A percentile compares a stretch with the other conserved stretches of the same genome.
Evolutionary conservation across 1,284 basidiomycete species (phyloP).

Genomic region (Fomitopsis betulina): DNA sequence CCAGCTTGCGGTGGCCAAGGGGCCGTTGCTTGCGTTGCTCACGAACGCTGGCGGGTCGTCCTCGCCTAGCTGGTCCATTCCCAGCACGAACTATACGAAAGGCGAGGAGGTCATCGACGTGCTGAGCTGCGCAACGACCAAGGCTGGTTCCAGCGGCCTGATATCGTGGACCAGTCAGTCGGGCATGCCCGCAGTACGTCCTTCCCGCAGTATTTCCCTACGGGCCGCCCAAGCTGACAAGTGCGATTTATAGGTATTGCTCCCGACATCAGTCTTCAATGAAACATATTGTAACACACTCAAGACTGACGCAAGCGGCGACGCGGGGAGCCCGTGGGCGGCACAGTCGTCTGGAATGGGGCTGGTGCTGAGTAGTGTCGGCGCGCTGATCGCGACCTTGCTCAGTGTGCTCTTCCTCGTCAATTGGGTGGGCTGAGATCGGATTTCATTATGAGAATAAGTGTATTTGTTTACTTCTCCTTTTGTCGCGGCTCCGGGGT

Average conservation of each 20-base stretch:
- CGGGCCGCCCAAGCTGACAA: not conserved
- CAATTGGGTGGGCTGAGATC: not conserved
- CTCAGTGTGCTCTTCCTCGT: not conserved
- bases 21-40: constrained; percentile 61
- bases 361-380: not conserved
- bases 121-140: constrained; percentile 46
- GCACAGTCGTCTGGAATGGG: not conserved
- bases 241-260: constrained; percentile 13
- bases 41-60: constrained; percentile 53
- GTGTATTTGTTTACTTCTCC: too few species aligned
- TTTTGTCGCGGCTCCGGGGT: too few species aligned
- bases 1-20: constrained; percentile 56
- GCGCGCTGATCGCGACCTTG: not conserved
- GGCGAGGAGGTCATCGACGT: constrained; percentile 57
- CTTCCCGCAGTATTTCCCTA: too few species aligned
- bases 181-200: constrained; percentile 39
- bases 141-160: constrained; percentile 41
- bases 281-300: constrained; percentile 7
- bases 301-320: not conserved
- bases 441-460: too few species aligned
- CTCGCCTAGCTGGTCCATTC: constrained; percentile 41
- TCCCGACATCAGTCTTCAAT: constrained; percentile 21
- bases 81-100: constrained; percentile 39
- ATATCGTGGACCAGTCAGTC: constrained; percentile 28
- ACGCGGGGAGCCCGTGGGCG: not conserved